Percentiles rank a stretch among this genome's conserved stretches.
Evolutionary conservation across 345 rosid genomes (phyloP).

Genomic region (Pseudoturritis turrita): DNA sequence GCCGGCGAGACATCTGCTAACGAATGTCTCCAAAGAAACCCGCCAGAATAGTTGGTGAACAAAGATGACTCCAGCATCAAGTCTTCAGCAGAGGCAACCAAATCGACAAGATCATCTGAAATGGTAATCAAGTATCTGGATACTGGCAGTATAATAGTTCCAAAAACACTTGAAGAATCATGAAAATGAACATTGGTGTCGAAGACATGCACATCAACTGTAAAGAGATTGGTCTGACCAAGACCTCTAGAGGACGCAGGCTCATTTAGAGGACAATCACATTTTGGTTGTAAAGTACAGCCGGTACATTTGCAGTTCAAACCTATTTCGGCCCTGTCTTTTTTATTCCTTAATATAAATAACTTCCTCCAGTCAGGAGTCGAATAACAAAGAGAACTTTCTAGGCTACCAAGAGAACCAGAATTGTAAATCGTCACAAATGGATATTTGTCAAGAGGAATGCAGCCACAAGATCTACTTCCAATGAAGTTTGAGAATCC

Average conservation of each 20-base stretch:
- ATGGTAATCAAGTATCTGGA: slow-evolving; percentile 43
- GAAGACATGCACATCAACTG: slow-evolving; percentile 45
- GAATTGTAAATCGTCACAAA: slow-evolving; percentile 51
- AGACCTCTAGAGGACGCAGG: slow-evolving; percentile 25
- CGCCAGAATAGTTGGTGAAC: slow-evolving; percentile 49
- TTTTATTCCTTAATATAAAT: slow-evolving; percentile 37
- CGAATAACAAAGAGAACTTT: slow-evolving; percentile 45
- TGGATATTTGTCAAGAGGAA: slow-evolving; percentile 65
- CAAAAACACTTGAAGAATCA: slow-evolving; percentile 71
- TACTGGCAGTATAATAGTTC: slow-evolving; percentile 53
- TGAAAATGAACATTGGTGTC: slow-evolving; percentile 69
- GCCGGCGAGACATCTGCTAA: slow-evolving; percentile 49
- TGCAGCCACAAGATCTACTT: slow-evolving; percentile 46
- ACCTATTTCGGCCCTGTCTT: slow-evolving; percentile 34
- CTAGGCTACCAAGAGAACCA: slow-evolving; percentile 49
- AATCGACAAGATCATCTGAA: slow-evolving; percentile 47
- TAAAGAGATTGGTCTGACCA: slow-evolving; percentile 28
- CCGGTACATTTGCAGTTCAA: slow-evolving; percentile 27
- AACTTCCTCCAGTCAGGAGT: slow-evolving; percentile 56
- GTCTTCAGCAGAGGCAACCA: slow-evolving; percentile 63
- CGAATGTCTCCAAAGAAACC: slow-evolving; percentile 69
- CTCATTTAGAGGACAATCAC: slow-evolving; percentile 26
- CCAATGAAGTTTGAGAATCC: slow-evolving; percentile 73
- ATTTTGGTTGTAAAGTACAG: slow-evolving; percentile 19
- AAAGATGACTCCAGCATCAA: slow-evolving; percentile 63